Evolutionary conservation across 106 monocot genomes (phyloP).

Genomic region (Phalaenopsis equestris): DNA sequence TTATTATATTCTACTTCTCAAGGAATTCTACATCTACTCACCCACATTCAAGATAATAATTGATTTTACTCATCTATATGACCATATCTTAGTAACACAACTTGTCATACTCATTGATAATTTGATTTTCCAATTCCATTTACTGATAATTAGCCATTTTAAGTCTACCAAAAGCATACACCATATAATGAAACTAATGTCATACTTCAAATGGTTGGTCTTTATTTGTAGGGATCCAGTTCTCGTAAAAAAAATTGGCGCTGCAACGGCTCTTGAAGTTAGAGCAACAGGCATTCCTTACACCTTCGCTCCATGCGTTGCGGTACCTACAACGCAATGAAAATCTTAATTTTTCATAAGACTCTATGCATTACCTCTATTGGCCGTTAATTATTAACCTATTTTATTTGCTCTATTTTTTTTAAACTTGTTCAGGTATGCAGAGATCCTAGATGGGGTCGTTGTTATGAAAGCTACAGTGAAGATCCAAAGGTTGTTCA

Average conservation of each 20-base stretch:
- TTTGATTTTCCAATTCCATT: not conserved
- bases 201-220: not conserved
- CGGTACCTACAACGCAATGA: conserved; percentile 9
- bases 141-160: not conserved
- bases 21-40: not conserved
- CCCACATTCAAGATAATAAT: not conserved
- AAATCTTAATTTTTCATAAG: not conserved
- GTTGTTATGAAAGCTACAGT: conserved; percentile 60
- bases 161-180: not conserved
- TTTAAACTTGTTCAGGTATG: conserved; percentile 28
- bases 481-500: conserved; percentile 45
- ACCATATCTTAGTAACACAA: not conserved
- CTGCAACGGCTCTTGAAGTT: conserved; percentile 20
- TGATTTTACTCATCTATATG: not conserved
- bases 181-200: not conserved
- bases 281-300: conserved; percentile 33
- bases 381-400: not conserved
- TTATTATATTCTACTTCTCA: no score
- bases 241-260: conserved; percentile 19
- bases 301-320: conserved; percentile 21
- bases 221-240: conserved; percentile 12
- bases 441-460: conserved; percentile 64
- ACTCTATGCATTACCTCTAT: not conserved
- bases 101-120: not conserved
- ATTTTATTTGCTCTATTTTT: not conserved